Evolutionary conservation across 495 filamentous ascomycete genomes (phyloP).

Genomic region (Tuber indicum): DNA sequence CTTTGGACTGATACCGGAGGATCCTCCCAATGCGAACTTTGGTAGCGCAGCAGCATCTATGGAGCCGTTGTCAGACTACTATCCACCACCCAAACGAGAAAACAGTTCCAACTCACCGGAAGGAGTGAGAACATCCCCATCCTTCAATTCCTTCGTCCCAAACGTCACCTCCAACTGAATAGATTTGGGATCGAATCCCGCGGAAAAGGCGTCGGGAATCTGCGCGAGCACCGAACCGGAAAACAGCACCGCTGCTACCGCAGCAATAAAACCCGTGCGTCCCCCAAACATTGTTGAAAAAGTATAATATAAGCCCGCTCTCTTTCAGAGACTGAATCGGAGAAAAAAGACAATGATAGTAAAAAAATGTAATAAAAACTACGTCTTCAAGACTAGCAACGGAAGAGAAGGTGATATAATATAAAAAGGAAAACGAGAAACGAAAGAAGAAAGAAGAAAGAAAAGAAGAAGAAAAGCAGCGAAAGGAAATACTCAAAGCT

Average conservation of each 20-base stretch:
- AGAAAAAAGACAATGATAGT: conserved; percentile 18
- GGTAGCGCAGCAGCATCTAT: conserved; percentile 18
- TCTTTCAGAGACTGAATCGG: conserved; percentile 7
- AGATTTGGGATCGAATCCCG: conserved; percentile 20
- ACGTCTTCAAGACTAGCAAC: conserved; percentile 29
- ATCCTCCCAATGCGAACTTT: conserved; percentile 34
- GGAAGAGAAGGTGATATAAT: conserved; percentile 9
- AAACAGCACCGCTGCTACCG: conserved; percentile 22
- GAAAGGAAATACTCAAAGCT: conserved; percentile 9
- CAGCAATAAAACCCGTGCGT: conserved; percentile 11
- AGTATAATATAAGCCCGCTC: conserved; percentile 10
- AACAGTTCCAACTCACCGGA: conserved; percentile 7
- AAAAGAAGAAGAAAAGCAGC: conserved; percentile 5
- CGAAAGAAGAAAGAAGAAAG: conserved; percentile 18
- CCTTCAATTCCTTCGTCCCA: conserved; percentile 5
- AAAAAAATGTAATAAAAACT: conserved; percentile 8
- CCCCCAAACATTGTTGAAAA: conserved; percentile 23
- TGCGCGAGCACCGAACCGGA: conserved; percentile 22
- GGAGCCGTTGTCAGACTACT: conserved; percentile 7
- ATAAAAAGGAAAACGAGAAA: conserved; percentile 7
- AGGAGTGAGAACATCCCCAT: conserved; percentile 17
- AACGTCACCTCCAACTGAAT: conserved; percentile 22
- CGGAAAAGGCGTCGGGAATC: conserved; percentile 27
- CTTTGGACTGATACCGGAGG: conserved; percentile 31
- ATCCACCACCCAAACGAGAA: conserved; percentile 1